Evolutionary conservation across 129 eudicot species (phyloP).

Genomic region (Gnaphalium uliginosum): DNA sequence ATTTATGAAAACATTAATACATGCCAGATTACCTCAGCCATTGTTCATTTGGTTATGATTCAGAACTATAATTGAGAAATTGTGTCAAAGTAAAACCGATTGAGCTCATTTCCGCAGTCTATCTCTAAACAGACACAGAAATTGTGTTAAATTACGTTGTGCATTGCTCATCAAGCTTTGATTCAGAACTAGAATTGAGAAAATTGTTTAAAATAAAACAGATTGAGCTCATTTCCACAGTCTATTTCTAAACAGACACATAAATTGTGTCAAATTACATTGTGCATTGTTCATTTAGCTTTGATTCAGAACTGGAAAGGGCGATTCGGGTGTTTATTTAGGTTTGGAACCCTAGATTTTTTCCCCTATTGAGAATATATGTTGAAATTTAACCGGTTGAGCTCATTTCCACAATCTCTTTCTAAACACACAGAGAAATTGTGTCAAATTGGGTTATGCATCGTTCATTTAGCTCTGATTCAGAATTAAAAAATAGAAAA

Average conservation of each 20-base stretch:
- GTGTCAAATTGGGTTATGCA: background rate
- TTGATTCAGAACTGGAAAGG: too few species aligned
- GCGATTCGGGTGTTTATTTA: too few species aligned
- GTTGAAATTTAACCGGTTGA: background rate
- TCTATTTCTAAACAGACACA: too few species aligned
- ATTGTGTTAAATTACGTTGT: background rate
- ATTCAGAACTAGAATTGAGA: background rate
- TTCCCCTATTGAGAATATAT: too few species aligned
- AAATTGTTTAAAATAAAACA: background rate
- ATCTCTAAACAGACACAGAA: background rate
- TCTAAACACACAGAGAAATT: background rate
- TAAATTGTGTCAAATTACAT: too few species aligned
- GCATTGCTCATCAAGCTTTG: background rate
- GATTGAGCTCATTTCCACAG: background rate
- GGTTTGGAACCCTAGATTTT: too few species aligned
- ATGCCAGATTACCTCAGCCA: background rate
- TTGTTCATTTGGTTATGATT: background rate
- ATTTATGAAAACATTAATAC: too few species aligned
- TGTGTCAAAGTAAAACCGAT: background rate
- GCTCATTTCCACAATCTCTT: background rate
- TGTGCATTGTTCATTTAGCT: too few species aligned
- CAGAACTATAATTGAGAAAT: background rate
- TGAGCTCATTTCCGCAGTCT: background rate
- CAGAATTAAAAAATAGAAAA: background rate
- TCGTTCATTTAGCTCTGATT: background rate